phyloP scores from a whole-genome alignment of 768 basidiomycete genomes.

The Termitomyces eurrhizus region DNA sequence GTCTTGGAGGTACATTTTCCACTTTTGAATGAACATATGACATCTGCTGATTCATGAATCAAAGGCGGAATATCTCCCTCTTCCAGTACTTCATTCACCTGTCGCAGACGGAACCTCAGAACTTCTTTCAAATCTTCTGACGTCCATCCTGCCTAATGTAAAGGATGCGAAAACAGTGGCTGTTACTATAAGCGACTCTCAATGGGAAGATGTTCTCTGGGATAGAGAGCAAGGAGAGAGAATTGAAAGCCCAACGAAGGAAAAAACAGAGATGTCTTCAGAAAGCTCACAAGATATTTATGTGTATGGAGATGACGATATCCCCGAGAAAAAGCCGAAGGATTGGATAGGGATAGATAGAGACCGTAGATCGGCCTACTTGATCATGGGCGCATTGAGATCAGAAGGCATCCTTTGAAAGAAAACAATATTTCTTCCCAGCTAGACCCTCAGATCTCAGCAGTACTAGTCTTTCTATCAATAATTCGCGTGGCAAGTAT shows the following conservation, averaged over 20 bases:
- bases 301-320: constrained; percentile 55
- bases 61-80: constrained; percentile 82
- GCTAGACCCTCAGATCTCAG: not conserved
- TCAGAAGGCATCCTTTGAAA: constrained; percentile 61
- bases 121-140: constrained; percentile 68
- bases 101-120: constrained; percentile 66
- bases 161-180: constrained; percentile 72
- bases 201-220: constrained; percentile 82
- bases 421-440: not conserved
- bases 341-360: constrained; percentile 81
- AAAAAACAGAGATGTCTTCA: constrained; percentile 19
- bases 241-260: constrained; percentile 13
- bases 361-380: constrained; percentile 73
- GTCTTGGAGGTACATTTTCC: constrained; percentile 59
- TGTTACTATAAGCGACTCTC: constrained; percentile 70
- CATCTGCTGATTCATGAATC: not conserved
- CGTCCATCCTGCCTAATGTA: constrained; percentile 71
- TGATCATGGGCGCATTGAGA: constrained; percentile 73
- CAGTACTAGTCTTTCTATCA: no score
- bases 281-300: constrained; percentile 51
- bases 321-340: constrained; percentile 42
- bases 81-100: constrained; percentile 64
- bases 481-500: no score
- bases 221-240: constrained; percentile 62
- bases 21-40: constrained; percentile 1